Percentiles rank a stretch among this genome's conserved stretches.
phyloP scores from a whole-genome alignment of 805 yeast species.

The Saturnispora galanensis region DNA sequence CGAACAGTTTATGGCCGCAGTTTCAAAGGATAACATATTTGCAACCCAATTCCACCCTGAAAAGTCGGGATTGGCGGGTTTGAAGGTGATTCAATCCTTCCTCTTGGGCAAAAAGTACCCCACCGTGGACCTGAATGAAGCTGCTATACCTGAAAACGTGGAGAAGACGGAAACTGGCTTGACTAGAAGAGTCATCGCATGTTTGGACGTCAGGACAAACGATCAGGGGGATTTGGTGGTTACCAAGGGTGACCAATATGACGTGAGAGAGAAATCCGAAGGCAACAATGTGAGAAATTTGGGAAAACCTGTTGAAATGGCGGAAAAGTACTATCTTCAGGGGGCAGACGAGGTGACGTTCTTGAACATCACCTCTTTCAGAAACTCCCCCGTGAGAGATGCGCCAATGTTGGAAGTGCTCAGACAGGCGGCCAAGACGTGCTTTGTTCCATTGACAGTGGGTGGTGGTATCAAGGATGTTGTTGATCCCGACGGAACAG shows the following conservation, averaged over 20 bases:
- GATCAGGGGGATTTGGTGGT: conserved; percentile 94
- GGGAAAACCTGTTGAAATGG: conserved; percentile 94
- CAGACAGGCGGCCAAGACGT: conserved; percentile 71
- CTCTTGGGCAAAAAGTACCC: conserved; percentile 36
- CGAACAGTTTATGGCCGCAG: conserved; percentile 76
- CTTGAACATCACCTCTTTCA: conserved; percentile 87
- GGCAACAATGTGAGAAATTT: conserved; percentile 69
- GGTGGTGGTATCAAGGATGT: conserved; percentile 97
- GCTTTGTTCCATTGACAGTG: conserved; percentile 93
- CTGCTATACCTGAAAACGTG: conserved; percentile 7
- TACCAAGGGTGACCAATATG: conserved; percentile 97
- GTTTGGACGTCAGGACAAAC: conserved; percentile 92
- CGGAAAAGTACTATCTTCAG: conserved; percentile 79
- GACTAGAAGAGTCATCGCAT: conserved; percentile 88
- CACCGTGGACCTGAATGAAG: not conserved
- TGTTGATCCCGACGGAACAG: conserved; percentile 73
- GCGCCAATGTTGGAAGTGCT: conserved; percentile 94
- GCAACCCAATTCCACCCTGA: conserved; percentile 99
- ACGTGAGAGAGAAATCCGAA: conserved; percentile 70
- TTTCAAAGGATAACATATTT: conserved; percentile 66
- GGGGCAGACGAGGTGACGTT: conserved; percentile 98
- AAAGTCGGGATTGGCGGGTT: conserved; percentile 88
- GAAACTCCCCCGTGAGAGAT: conserved; percentile 87
- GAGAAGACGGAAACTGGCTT: conserved; percentile 43
- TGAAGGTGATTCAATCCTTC: conserved; percentile 65